These are phyloP conservation scores for Dothideomycetes sp. DNA, from an alignment of 2,329 filamentous ascomycete genomes.

Conservation along the genomic window DNA sequence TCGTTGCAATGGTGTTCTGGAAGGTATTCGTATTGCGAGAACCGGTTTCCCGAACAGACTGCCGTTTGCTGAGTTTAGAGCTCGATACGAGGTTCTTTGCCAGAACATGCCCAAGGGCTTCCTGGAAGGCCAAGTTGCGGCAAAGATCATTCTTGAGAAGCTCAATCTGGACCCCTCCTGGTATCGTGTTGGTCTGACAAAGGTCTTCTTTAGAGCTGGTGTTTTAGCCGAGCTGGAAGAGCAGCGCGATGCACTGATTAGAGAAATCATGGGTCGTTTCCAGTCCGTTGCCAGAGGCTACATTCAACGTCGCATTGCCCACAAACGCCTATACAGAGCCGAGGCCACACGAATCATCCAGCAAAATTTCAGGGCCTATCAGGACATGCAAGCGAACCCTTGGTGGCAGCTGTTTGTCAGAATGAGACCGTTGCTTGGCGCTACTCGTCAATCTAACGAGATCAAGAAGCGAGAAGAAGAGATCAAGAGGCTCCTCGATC, in stretches of 20 bases:
- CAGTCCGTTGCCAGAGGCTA: slow-evolving; percentile 89
- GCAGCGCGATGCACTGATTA: slow-evolving; percentile 82
- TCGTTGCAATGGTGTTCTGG: slow-evolving; percentile 98
- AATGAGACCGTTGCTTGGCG: slow-evolving; percentile 90
- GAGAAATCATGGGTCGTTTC: slow-evolving; percentile 86
- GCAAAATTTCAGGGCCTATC: slow-evolving; percentile 83
- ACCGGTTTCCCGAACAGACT: slow-evolving; percentile 95
- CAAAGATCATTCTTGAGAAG: slow-evolving; percentile 78
- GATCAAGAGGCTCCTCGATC: slow-evolving; percentile 76
- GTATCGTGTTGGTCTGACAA: slow-evolving; percentile 89
- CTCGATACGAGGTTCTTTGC: slow-evolving; percentile 92
- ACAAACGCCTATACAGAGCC: slow-evolving; percentile 87
- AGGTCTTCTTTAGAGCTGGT: slow-evolving; percentile 95
- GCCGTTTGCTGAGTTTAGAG: slow-evolving; percentile 84
- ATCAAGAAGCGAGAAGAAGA: slow-evolving; percentile 92
- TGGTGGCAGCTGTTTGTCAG: slow-evolving; percentile 96
- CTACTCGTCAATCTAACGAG: slow-evolving; percentile 81
- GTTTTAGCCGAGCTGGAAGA: slow-evolving; percentile 96
- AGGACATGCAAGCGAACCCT: slow-evolving; percentile 79
- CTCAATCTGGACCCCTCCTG: slow-evolving; percentile 74
- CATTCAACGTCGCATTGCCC: slow-evolving; percentile 72
- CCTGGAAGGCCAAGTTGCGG: slow-evolving; percentile 77
- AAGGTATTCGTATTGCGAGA: slow-evolving; percentile 91
- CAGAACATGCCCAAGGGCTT: slow-evolving; percentile 80
- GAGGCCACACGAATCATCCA: slow-evolving; percentile 94